Conservation (phyloP, 2,329 filamentous ascomycete genomes). For the Microcera coccophila region DNA sequence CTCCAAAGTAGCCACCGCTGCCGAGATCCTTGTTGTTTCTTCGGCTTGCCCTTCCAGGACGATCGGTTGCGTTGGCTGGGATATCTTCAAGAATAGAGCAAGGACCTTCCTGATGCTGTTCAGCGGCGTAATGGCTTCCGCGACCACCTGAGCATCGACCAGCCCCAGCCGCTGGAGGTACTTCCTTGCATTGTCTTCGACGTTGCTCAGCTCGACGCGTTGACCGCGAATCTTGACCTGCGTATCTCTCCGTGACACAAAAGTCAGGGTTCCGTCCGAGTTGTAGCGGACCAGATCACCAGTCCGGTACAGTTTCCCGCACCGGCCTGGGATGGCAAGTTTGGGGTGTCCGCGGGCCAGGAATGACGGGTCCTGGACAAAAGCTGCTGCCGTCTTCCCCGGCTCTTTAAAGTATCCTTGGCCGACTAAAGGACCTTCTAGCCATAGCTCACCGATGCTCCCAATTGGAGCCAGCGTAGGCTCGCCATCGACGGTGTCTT, state of each 20-base stretch:
- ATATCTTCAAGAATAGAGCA: no score
- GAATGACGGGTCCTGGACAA: slow-evolving; percentile 41
- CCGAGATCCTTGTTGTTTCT: no score
- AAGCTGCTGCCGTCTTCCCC: slow-evolving; percentile 26
- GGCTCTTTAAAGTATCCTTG: slow-evolving; percentile 45
- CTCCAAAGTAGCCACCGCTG: no score
- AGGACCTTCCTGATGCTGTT: no score
- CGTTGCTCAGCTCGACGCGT: slow-evolving; percentile 52
- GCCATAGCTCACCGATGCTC: slow-evolving; percentile 30
- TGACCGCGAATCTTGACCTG: slow-evolving; percentile 61
- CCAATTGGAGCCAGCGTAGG: slow-evolving; percentile 27
- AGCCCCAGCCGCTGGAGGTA: no score
- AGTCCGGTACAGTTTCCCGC: slow-evolving; percentile 40
- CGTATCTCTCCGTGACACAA: slow-evolving; percentile 57
- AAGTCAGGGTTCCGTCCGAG: slow-evolving; percentile 32
- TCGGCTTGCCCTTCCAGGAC: no score
- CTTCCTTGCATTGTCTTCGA: no score
- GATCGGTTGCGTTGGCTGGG: no score
- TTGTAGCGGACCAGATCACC: slow-evolving; percentile 44
- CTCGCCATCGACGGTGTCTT: no score
- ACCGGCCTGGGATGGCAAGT: slow-evolving; percentile 28
- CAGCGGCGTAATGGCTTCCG: no score
- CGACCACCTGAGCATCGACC: no score
- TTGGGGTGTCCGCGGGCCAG: slow-evolving; percentile 26
- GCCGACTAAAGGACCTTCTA: slow-evolving; percentile 45